phyloP scores from a whole-genome alignment of 192 early-diverging fungal genomes.

The Anaeromyces robustus region DNA sequence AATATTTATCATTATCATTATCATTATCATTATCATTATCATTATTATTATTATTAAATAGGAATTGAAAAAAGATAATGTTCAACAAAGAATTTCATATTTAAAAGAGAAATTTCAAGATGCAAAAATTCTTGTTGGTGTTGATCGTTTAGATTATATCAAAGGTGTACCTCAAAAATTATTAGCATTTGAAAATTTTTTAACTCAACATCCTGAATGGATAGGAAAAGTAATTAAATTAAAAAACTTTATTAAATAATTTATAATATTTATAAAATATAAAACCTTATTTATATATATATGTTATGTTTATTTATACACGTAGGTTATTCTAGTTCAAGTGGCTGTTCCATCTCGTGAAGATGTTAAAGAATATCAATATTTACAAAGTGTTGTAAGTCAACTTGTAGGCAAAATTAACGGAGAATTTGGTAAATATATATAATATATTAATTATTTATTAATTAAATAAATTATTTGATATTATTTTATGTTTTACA shows the following conservation, averaged over 20 bases:
- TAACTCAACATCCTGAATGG: constrained; percentile 28
- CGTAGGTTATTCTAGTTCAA: constrained; percentile 85
- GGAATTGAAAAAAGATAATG: constrained; percentile 11
- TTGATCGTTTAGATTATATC: constrained; percentile 39
- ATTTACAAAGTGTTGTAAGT: not conserved
- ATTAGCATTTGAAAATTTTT: constrained; percentile 34
- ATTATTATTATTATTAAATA: not conserved
- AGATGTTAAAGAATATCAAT: not conserved
- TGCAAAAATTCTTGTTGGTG: constrained; percentile 27
- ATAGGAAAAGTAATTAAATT: constrained; percentile 18
- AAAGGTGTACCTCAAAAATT: constrained; percentile 40
- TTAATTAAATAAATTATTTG: no score
- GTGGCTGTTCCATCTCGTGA: constrained; percentile 34
- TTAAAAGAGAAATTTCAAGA: constrained; percentile 23
- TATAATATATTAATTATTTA: no score
- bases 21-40: no score
- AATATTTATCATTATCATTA: no score
- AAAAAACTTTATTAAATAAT: no score
- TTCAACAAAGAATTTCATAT: constrained; percentile 14
- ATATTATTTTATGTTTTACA: no score
- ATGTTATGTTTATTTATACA: no score
- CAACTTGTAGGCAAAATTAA: not conserved
- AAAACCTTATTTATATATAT: no score
- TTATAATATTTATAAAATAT: no score
- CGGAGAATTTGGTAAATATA: not conserved